These are phyloP conservation scores for Conidiobolus incongruus DNA, from an alignment of 371 early-diverging fungal species.

Conservation along the genomic window DNA sequence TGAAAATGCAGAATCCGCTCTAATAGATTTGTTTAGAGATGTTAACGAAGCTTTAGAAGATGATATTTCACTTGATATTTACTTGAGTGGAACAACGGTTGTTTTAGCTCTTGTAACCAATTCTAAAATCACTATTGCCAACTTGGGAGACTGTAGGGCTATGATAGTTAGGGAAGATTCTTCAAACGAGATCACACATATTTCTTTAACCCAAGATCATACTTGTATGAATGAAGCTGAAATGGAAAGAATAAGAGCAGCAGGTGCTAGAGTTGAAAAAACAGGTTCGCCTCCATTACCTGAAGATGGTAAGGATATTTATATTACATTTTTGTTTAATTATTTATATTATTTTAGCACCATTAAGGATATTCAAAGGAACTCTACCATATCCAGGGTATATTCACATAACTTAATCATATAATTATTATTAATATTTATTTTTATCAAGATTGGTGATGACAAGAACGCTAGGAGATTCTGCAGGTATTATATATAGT, in stretches of 20 bases:
- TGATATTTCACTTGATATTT: background rate
- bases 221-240: constrained; percentile 2
- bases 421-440: background rate
- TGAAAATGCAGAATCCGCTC: no score
- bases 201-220: background rate
- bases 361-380: constrained; percentile 3
- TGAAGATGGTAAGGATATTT: constrained; percentile 1
- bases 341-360: background rate
- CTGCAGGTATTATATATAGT: background rate
- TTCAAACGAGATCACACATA: no score
- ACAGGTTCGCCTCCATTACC: background rate
- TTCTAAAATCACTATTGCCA: no score
- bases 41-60: background rate
- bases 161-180: no score
- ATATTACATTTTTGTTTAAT: background rate
- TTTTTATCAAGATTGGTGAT: constrained; percentile 1
- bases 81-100: no score
- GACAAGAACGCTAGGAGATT: constrained; percentile 3
- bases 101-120: no score
- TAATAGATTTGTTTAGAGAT: no score
- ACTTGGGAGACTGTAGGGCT: no score
- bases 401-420: background rate
- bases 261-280: constrained; percentile 2
- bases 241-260: background rate
- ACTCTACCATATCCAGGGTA: constrained; percentile 5